Evolutionary conservation across 768 basidiomycete genomes (phyloP).

Genomic region (Leccinellum luteum): DNA sequence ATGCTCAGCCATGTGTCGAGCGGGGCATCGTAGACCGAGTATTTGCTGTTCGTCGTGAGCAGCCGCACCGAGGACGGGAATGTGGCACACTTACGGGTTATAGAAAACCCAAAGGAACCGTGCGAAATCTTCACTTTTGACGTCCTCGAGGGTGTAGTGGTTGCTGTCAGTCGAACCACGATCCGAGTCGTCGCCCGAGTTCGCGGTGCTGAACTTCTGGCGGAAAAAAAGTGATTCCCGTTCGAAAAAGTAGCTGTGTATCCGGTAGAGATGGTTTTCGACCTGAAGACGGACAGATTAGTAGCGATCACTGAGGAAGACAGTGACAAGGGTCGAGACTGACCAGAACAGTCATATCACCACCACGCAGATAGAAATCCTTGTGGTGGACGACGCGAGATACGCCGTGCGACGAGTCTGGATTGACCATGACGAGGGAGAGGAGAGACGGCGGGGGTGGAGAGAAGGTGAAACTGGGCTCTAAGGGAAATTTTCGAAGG

Average conservation of each 20-base stretch:
- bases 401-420: conserved; percentile 26
- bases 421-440: conserved; percentile 25
- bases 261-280: conserved; percentile 51
- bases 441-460: conserved; percentile 30
- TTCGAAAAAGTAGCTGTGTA: conserved; percentile 64
- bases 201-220: conserved; percentile 32
- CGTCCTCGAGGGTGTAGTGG: conserved; percentile 42
- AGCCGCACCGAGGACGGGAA: background rate
- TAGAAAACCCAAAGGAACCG: conserved; percentile 64
- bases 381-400: conserved; percentile 36
- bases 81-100: conserved; percentile 45
- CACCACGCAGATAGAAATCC: conserved; percentile 55
- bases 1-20: conserved; percentile 42
- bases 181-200: conserved; percentile 27
- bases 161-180: conserved; percentile 37
- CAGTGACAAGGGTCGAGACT: conserved; percentile 18
- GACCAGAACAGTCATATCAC: conserved; percentile 58
- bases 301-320: conserved; percentile 9
- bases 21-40: conserved; percentile 39
- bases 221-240: conserved; percentile 54
- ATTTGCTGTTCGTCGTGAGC: conserved; percentile 26
- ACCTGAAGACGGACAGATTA: conserved; percentile 41
- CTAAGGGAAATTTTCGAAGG: conserved; percentile 36
- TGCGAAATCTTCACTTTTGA: conserved; percentile 47
- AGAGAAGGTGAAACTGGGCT: conserved; percentile 25